Percentiles rank a stretch among this genome's conserved stretches.
Evolutionary conservation across 129 eudicot genomes (phyloP).

Genomic region (Helianthus tuberosus): DNA sequence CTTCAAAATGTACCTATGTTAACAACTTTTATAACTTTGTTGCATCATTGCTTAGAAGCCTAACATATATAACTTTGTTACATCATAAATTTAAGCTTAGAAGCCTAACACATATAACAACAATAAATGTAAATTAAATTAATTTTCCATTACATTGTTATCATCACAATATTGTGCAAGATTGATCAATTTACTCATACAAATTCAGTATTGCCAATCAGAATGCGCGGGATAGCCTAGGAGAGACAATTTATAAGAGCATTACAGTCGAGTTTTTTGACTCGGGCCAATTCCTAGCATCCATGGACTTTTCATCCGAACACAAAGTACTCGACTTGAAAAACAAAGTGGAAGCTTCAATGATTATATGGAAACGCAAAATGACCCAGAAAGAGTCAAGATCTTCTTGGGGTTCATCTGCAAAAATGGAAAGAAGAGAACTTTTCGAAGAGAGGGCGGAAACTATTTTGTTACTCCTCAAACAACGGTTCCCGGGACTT

Average conservation of each 20-base stretch:
- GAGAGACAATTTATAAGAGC: constrained; percentile 66
- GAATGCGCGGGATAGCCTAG: constrained; percentile 79
- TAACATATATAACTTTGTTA: background rate
- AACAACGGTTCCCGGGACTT: constrained; percentile 79
- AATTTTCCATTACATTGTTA: background rate
- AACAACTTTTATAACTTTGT: no score
- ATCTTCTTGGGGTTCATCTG: constrained; percentile 62
- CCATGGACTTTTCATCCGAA: constrained; percentile 69
- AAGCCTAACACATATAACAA: background rate
- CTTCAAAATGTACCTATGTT: background rate
- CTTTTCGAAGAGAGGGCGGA: constrained; percentile 90
- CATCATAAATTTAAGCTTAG: no score
- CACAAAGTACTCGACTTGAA: constrained; percentile 79
- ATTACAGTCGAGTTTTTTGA: constrained; percentile 78
- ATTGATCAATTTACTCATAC: background rate
- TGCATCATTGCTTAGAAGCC: no score
- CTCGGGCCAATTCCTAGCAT: constrained; percentile 63
- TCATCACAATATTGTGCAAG: background rate
- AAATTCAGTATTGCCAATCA: constrained; percentile 22
- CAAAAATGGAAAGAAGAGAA: constrained; percentile 78
- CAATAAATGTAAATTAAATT: background rate
- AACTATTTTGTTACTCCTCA: constrained; percentile 69
- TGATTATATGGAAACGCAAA: constrained; percentile 86
- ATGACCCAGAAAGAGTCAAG: constrained; percentile 69
- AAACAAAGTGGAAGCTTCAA: constrained; percentile 88